Base-by-base conservation (phyloP, 176 grass and related monocot species). In the Lolium perenne region DNA sequence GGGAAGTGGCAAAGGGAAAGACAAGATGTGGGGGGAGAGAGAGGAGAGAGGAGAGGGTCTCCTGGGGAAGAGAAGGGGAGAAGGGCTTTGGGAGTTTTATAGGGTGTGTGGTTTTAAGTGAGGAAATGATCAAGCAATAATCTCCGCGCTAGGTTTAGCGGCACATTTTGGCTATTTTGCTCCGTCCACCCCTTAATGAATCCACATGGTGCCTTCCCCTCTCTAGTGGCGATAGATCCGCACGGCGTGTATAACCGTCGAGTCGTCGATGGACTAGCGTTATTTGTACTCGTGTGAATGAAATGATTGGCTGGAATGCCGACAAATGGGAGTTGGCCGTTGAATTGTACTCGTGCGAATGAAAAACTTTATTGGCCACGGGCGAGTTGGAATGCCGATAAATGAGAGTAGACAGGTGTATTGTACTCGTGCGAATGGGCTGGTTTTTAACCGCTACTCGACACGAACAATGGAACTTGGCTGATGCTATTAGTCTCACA, bases 101-200 rank as follows among this genome's bases (percentile, higher is more conserved):
- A 84, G 63, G 43, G 71, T 2, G 35, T 51, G 78, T n/a, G 59
- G 57, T 68, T 81, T 85, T 41, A 12, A 45, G 23, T 21, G 1
- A 5, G 17, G 47, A 88, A 90, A 90, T 90, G 83, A 90, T 86
- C 49, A 23, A 48, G 51, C 79, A 86, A 89, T 85, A 78, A 90
- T 82, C 17, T 10, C 1, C 18, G 22, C 23, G 7, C 6, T 73
- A 48, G 12, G 81, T 89, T 80, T 88, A 65, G 76, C 7, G 16
- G 76, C 21, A 48, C 21, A 63, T 73, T 74, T 56, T 21, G 10
- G 5, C 23, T 38, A 56, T 43, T 89, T 59, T 76, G 67, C 77
- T 85, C 12, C 6, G 4, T 67, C 21, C 76, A 61, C 82, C 67
- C 43, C 2, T 0, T 0, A 23, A 2, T 43, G 25, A 6, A 5